phyloP scores from a whole-genome alignment of 257 asterid species.

The Euphrasia confusa region DNA sequence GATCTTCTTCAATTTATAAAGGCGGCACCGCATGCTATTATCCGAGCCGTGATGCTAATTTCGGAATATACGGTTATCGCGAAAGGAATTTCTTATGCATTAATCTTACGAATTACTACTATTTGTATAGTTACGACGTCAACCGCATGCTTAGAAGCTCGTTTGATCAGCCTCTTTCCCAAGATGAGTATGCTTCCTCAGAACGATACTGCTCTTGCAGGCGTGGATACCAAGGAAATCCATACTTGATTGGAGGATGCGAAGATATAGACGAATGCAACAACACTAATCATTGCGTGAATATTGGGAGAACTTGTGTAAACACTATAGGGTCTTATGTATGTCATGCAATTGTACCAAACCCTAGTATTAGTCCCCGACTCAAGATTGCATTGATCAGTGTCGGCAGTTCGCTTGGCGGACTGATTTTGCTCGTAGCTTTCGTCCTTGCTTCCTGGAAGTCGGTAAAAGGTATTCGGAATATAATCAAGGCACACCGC shows the following conservation, averaged over 20 bases:
- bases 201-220: slow-evolving; percentile 15
- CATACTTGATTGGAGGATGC: slow-evolving; percentile 33
- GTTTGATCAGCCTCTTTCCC: no score
- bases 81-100: no score
- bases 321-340: no score
- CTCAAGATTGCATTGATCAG: background rate
- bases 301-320: background rate
- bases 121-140: no score
- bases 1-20: no score
- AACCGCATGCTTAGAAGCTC: no score
- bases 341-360: no score
- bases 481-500: slow-evolving; percentile 20
- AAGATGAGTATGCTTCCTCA: slow-evolving; percentile 5
- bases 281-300: background rate
- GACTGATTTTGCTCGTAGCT: background rate
- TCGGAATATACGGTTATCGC: background rate
- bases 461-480: slow-evolving; percentile 14
- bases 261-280: slow-evolving; percentile 26
- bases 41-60: no score
- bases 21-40: no score
- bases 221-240: slow-evolving; percentile 28
- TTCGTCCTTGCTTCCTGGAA: slow-evolving; percentile 14
- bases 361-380: no score
- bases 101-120: background rate
- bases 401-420: slow-evolving; percentile 21